Percentiles rank a stretch among this genome's conserved stretches.
Conservation (phyloP, 768 basidiomycete genomes). For the Hygrophorus russula region DNA sequence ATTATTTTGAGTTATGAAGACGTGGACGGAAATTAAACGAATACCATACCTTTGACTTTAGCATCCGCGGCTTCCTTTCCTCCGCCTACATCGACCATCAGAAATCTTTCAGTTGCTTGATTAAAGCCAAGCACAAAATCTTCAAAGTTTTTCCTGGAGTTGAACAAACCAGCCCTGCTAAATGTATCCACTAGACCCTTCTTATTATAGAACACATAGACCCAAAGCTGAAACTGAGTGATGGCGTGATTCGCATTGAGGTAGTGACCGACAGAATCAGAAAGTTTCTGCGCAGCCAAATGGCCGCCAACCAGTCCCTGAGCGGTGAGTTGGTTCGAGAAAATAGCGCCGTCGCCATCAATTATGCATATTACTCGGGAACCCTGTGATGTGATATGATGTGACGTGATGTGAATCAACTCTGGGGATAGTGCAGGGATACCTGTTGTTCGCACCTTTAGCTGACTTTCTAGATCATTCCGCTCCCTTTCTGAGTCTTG, state of each 20-base stretch:
- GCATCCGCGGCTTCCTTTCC: conserved; percentile 68
- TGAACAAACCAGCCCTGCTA: conserved; percentile 23
- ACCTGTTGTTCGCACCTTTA: conserved; percentile 20
- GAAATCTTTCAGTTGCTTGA: conserved; percentile 54
- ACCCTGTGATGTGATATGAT: conserved; percentile 21
- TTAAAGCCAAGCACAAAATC: conserved; percentile 63
- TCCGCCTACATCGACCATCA: conserved; percentile 59
- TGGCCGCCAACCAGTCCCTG: conserved; percentile 50
- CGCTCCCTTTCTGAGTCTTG: conserved; percentile 26
- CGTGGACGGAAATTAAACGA: background rate
- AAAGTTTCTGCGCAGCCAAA: conserved; percentile 38
- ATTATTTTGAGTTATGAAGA: conserved; percentile 1
- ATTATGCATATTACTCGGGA: conserved; percentile 40
- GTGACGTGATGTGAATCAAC: background rate
- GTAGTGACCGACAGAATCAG: conserved; percentile 26
- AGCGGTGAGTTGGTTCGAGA: conserved; percentile 37
- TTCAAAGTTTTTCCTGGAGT: conserved; percentile 37
- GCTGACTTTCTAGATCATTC: conserved; percentile 26
- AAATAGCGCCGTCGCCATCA: conserved; percentile 60
- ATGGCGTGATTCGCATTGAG: conserved; percentile 22
- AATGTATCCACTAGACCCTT: conserved; percentile 46
- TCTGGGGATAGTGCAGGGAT: background rate
- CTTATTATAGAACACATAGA: conserved; percentile 55
- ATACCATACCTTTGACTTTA: conserved; percentile 55
- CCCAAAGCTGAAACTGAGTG: conserved; percentile 43